Base-by-base conservation (phyloP, 208 protist species). In the Crithidia bombi region DNA sequence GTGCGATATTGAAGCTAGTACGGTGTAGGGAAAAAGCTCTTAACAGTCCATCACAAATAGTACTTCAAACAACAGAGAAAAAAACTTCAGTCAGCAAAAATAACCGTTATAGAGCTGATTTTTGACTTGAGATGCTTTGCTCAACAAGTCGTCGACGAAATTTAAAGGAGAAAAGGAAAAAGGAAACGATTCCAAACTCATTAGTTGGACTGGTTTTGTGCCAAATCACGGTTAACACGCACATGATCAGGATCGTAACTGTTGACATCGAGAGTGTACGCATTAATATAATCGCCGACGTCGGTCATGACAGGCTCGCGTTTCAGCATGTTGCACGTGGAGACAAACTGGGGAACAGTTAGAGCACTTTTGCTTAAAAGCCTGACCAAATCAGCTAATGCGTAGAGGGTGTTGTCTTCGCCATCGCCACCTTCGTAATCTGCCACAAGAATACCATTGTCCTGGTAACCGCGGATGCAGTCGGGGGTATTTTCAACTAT, bases 401-500 rank as follows among this genome's bases (percentile, higher is more conserved):
- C 87, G 57, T 85, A 89, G 61, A 97, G 92, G 12, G 93, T 97
- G 72, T 94, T 89, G 72, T 97, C 93, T 30, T 82, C 69, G 30
- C 65, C 59, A 67, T 96, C 93, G 11, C 90, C 90, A 54, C 93
- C 93, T 59, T 97, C 90, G 72, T 97, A 97, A 65, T 97, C 93
- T 25, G 90, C 83, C 17, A 97, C 93, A 52, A 97, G 83, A 79
- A 97, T 94, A 39, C 91, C 91, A 59, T 97, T 97, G 28, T 96
- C 80, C 62, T 95, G 84, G 61, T 96, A 94, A 23, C 90, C 93
- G 36, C 91, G 85, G 83, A 97, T 94, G 72, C 93, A 96, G 77
- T 97, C 93, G 2, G 93, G 93, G 10, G 93, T 97, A 67, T 97
- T 97, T 69, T 97, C 93, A 41, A 97, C 90, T 64, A 97, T 97